These are phyloP conservation scores for Geranium incanum DNA, from an alignment of 441 rosid genomes.

Conservation along the genomic window DNA sequence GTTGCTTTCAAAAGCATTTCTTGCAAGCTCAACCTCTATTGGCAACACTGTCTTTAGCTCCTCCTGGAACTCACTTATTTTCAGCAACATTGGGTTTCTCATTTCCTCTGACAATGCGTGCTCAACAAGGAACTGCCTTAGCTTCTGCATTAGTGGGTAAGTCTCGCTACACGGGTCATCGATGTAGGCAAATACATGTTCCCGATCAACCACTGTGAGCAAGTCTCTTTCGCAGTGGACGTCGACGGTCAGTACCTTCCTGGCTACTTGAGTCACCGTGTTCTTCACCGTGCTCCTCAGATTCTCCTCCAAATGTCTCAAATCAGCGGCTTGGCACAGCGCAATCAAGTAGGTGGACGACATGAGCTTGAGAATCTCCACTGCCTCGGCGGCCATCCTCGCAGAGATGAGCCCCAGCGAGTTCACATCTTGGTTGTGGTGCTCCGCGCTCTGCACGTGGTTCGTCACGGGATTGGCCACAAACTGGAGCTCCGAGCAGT, in stretches of 20 bases:
- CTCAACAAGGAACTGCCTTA: constrained; percentile 44
- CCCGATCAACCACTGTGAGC: constrained; percentile 35
- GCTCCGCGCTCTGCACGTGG: too few species aligned
- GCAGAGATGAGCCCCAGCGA: constrained; percentile 17
- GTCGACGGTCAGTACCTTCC: constrained; percentile 33
- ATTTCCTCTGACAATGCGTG: constrained; percentile 25
- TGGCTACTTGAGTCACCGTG: constrained; percentile 33
- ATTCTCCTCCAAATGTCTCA: constrained; percentile 20
- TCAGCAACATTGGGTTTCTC: constrained; percentile 1
- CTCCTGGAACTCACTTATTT: constrained; percentile 39
- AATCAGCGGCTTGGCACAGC: constrained; percentile 17
- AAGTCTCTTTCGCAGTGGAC: constrained; percentile 28
- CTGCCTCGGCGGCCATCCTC: constrained; percentile 19
- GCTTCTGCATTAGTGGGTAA: constrained; percentile 49
- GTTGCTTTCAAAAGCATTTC: constrained; percentile 31
- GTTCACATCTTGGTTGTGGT: constrained; percentile 20
- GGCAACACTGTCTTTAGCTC: constrained; percentile 36
- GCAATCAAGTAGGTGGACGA: constrained; percentile 16
- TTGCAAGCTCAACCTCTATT: constrained; percentile 34
- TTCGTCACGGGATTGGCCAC: too few species aligned
- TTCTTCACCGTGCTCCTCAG: constrained; percentile 29
- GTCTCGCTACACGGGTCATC: constrained; percentile 44
- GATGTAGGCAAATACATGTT: constrained; percentile 34
- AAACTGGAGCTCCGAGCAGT: too few species aligned
- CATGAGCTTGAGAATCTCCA: constrained; percentile 19